These are phyloP conservation scores for Mesembryanthemum crystallinum DNA, from an alignment of 148 eudicot species.

Conservation along the genomic window DNA sequence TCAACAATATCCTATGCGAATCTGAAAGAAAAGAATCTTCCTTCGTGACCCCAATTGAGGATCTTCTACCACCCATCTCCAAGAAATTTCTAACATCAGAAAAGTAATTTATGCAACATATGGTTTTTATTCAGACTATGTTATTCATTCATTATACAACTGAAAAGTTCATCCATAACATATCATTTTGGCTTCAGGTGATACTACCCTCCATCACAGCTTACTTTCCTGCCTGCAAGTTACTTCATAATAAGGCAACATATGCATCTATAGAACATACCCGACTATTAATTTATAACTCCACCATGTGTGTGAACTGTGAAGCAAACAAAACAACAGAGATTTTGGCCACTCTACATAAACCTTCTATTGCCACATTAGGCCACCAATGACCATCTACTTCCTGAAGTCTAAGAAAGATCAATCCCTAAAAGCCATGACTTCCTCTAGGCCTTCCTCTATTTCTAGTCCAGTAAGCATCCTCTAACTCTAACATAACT, in stretches of 20 bases:
- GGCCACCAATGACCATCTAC: background rate
- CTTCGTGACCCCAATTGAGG: too few species aligned
- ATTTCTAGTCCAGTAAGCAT: background rate
- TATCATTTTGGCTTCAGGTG: background rate
- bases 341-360: background rate
- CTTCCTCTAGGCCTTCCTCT: too few species aligned
- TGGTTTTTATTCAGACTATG: background rate
- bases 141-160: background rate
- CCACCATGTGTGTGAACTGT: too few species aligned
- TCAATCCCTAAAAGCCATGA: background rate
- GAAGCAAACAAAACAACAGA: too few species aligned
- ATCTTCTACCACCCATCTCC: background rate
- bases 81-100: background rate
- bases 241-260: too few species aligned
- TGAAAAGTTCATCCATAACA: background rate
- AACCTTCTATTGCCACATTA: background rate
- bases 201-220: conserved; percentile 4
- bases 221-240: too few species aligned
- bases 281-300: too few species aligned
- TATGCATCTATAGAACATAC: too few species aligned
- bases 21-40: background rate
- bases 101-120: background rate
- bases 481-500: background rate
- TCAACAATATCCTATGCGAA: background rate
- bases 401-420: background rate